These are phyloP conservation scores for Phytophthora pinifolia DNA, from an alignment of 352 stramenopile genomes.

Conservation along the genomic window DNA sequence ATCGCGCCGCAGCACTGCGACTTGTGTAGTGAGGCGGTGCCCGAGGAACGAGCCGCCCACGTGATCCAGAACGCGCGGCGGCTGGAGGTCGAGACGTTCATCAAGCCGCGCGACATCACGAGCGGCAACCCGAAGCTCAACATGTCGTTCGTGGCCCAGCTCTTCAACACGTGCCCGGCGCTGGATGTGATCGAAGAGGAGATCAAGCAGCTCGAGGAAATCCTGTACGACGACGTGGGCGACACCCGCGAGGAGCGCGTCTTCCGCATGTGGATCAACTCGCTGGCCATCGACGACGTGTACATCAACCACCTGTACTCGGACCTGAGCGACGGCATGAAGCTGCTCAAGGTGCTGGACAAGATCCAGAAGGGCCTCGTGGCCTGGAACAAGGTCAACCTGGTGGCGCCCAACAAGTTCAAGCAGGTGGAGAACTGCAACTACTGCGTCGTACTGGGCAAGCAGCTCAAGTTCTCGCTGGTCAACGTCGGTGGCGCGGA, in stretches of 20 bases:
- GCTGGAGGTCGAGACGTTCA: conserved; percentile 89
- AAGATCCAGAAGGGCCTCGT: conserved; percentile 90
- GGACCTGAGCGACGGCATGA: conserved; percentile 87
- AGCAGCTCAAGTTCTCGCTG: conserved; percentile 88
- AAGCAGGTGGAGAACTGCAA: conserved; percentile 91
- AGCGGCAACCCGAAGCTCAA: conserved; percentile 93
- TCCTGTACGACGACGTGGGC: conserved; percentile 85
- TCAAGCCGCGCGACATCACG: conserved; percentile 91
- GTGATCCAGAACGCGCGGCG: conserved; percentile 86
- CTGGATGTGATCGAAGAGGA: conserved; percentile 84
- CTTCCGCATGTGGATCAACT: conserved; percentile 95
- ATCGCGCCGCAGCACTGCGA: conserved; percentile 81
- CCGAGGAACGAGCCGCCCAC: conserved; percentile 67
- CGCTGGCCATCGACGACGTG: conserved; percentile 85
- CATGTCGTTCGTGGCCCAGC: conserved; percentile 88
- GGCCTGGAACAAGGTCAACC: conserved; percentile 88
- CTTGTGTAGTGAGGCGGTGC: conserved; percentile 48
- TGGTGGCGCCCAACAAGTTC: conserved; percentile 89
- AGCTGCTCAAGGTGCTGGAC: conserved; percentile 90
- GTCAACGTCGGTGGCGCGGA: conserved; percentile 92
- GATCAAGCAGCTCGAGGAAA: conserved; percentile 84
- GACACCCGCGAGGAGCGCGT: conserved; percentile 88
- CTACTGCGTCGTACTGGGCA: conserved; percentile 87
- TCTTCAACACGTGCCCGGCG: conserved; percentile 92
- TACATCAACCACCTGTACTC: conserved; percentile 92